Conservation (phyloP, 768 basidiomycete genomes). For the Leucocoprinus birnbaumii region DNA sequence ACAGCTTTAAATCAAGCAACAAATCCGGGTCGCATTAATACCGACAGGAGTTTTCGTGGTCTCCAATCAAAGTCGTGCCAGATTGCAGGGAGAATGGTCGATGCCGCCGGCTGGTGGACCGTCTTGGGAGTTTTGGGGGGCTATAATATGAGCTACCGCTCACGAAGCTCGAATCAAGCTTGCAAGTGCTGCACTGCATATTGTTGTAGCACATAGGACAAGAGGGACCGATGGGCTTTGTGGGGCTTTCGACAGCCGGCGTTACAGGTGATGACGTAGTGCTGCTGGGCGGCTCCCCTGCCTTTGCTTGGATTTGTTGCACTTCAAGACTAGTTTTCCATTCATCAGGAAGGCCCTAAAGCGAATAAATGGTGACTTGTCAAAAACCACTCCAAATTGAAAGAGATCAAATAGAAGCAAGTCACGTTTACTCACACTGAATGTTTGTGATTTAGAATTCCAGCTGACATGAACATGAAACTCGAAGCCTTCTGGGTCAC, state of each 20-base stretch:
- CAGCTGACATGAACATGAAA: constrained; percentile 13
- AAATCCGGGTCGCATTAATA: neutral
- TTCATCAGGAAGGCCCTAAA: constrained; percentile 12
- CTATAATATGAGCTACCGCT: neutral
- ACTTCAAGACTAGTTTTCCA: constrained; percentile 10
- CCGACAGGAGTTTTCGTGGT: constrained; percentile 6
- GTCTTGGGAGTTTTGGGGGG: neutral
- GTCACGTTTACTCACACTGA: constrained; percentile 3
- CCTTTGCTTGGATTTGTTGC: neutral
- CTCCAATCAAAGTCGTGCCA: constrained; percentile 10
- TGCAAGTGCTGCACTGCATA: constrained; percentile 11
- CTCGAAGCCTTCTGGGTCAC: constrained; percentile 7
- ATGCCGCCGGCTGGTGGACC: neutral
- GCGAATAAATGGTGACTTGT: neutral
- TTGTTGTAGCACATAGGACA: constrained; percentile 7
- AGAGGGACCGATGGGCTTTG: constrained; percentile 4
- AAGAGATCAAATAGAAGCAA: neutral
- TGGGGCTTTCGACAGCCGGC: neutral
- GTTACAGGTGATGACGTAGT: neutral
- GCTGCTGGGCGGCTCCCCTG: neutral
- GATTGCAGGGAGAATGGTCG: constrained; percentile 10
- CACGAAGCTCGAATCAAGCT: constrained; percentile 3
- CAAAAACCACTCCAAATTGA: neutral
- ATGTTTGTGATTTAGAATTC: constrained; percentile 7
- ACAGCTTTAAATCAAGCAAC: neutral